Evolutionary conservation across 495 filamentous ascomycete genomes (phyloP), one percentile per base, ranked within the genome.

Genomic region (Cercophora sp.): DNA sequence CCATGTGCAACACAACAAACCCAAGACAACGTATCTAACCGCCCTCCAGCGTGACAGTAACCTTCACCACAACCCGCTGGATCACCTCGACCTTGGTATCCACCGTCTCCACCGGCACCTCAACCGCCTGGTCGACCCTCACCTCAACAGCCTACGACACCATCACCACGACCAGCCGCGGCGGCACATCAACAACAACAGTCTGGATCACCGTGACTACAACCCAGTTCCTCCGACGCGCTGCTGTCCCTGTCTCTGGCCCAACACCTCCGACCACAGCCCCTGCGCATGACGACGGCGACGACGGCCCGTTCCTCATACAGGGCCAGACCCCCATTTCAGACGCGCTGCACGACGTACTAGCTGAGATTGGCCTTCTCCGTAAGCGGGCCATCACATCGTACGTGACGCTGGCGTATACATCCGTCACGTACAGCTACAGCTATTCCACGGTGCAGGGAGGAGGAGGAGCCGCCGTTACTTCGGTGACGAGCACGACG

Each of bases 301-400:
- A 32, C 3, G 5, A 11, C 5, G 13, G 8, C 34, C 34, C 34
- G 13, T 37, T 37, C 34, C 34, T 13, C 13, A 5, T n/a, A 16
- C 34, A 37, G 34, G 34, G 34, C 13, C 34, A 37, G 19, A 37
- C 34, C 4, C n/a, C n/a, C 15, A 15, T 39, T 20, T 39, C 36
- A 5, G 40, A 53, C 22, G 15, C 47, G 1, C 3, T 53, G 2
- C 39, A 40, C 43, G 42, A 29, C 16, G 42, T 10, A 8, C 26
- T 54, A 0, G 42, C 18, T 4, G 35, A 54, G 5, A 19, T 54
- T 0, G 52, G 43, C 16, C 44, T 49, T 6, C 11, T 70, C 60
- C 40, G 71, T 65, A 37, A 78, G 45, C 6, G 31, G 57, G 22
- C 71, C 62, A 13, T 70, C 51, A 55, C 52, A 1, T 50, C 45